phyloP scores from a whole-genome alignment of 495 filamentous ascomycete species.

The Penicillium canescens region DNA sequence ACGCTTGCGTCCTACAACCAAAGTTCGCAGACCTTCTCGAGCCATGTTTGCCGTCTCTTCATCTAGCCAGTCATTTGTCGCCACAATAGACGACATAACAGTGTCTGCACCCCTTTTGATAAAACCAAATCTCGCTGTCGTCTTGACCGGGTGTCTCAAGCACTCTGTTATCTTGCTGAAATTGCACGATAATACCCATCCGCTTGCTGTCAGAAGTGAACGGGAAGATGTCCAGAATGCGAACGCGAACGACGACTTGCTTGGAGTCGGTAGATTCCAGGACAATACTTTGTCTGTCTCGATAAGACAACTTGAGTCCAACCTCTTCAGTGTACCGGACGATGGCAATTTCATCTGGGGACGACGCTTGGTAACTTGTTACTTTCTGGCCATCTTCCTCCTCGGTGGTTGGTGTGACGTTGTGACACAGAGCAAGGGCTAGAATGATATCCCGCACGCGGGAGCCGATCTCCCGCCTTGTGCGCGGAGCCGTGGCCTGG shows the following conservation, averaged over 20 bases:
- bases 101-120: constrained; percentile 98
- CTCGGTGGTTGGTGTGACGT: constrained; percentile 90
- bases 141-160: constrained; percentile 33
- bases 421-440: constrained; percentile 93
- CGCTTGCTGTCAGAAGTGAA: constrained; percentile 97
- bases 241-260: constrained; percentile 77
- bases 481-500: constrained; percentile 67
- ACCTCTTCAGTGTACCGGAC: constrained; percentile 94
- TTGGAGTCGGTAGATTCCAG: constrained; percentile 79
- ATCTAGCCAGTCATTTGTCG: constrained; percentile 95
- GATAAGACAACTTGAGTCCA: constrained; percentile 79
- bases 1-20: constrained; percentile 87
- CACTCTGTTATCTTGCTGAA: constrained; percentile 51
- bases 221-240: constrained; percentile 91
- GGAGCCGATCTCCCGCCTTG: constrained; percentile 87
- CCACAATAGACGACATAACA: constrained; percentile 92
- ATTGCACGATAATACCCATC: constrained; percentile 97
- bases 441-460: constrained; percentile 88
- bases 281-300: constrained; percentile 81
- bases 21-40: constrained; percentile 88
- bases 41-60: constrained; percentile 99
- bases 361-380: constrained; percentile 92
- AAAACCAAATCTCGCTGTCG: constrained; percentile 90
- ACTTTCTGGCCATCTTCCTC: constrained; percentile 75
- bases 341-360: constrained; percentile 97